Percentiles rank a stretch among this genome's conserved stretches.
Conservation (phyloP, 2,329 filamentous ascomycete species). For the Coniella vitis region DNA sequence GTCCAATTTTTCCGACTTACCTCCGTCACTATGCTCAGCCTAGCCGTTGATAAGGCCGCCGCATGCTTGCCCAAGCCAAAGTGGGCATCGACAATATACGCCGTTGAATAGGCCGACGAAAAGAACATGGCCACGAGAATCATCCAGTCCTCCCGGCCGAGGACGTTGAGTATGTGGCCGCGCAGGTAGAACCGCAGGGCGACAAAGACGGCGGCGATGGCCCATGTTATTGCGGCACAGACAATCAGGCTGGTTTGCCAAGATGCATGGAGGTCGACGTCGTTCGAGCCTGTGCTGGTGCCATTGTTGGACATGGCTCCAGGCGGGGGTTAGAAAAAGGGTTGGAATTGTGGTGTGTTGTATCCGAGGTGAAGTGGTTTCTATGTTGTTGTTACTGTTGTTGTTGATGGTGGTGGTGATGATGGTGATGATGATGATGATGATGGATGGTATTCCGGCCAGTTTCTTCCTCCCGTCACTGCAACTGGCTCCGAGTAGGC, state of each 20-base stretch:
- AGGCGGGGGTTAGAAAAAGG: neutral
- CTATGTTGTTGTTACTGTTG: too few species aligned
- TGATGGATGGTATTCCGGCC: too few species aligned
- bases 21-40: neutral
- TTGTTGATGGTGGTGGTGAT: too few species aligned
- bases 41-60: neutral
- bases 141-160: slow-evolving; percentile 28
- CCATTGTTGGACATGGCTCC: slow-evolving; percentile 11
- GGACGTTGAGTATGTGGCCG: slow-evolving; percentile 25
- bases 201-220: slow-evolving; percentile 24
- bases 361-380: too few species aligned
- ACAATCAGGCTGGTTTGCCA: slow-evolving; percentile 10
- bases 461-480: neutral
- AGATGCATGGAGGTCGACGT: slow-evolving; percentile 5
- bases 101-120: slow-evolving; percentile 7
- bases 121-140: slow-evolving; percentile 25
- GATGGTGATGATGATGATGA: too few species aligned
- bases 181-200: slow-evolving; percentile 26
- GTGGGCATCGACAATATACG: slow-evolving; percentile 3
- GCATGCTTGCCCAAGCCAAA: slow-evolving; percentile 8
- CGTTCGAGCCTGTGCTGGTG: slow-evolving; percentile 3
- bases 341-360: too few species aligned
- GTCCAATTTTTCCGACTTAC: too few species aligned
- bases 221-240: slow-evolving; percentile 11
- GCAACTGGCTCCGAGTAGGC: neutral